These are phyloP conservation scores for Tremellales sp. DNA, from an alignment of 1,284 basidiomycete species.

Conservation along the genomic window DNA sequence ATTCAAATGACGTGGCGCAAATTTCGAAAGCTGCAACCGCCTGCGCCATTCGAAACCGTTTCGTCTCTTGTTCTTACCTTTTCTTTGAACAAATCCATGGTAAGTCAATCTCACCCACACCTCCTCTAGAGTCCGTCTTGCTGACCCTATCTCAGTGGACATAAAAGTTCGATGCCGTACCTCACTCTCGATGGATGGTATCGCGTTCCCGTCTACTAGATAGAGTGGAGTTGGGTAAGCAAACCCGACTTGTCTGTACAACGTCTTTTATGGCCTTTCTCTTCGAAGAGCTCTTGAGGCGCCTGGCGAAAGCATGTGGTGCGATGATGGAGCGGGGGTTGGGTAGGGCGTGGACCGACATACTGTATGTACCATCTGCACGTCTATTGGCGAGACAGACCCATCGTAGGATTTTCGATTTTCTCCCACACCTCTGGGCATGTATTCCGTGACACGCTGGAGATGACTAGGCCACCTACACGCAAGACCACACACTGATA, in stretches of 20 bases:
- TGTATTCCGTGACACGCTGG: no score
- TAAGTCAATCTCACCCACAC: not conserved
- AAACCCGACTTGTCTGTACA: not conserved
- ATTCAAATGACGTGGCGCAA: not conserved
- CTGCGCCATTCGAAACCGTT: not conserved
- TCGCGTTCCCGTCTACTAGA: constrained; percentile 39
- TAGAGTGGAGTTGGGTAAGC: constrained; percentile 4
- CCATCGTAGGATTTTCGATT: no score
- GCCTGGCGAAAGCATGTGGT: not conserved
- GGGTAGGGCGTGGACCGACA: not conserved
- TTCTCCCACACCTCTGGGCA: no score
- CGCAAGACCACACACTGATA: no score
- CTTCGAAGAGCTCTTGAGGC: not conserved
- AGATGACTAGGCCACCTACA: no score
- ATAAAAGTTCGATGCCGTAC: constrained; percentile 34
- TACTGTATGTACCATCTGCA: no score
- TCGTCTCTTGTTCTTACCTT: not conserved
- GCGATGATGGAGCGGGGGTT: not conserved
- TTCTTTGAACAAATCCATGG: constrained; percentile 10
- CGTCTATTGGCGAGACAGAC: no score
- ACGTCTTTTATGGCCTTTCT: not conserved
- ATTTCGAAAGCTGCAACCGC: not conserved
- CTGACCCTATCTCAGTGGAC: constrained; percentile 10
- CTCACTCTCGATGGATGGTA: constrained; percentile 30
- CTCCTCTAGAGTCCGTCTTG: constrained; percentile 2